phyloP scores from a whole-genome alignment of 176 grass and related monocot genomes.

The Aegilops bicornis region DNA sequence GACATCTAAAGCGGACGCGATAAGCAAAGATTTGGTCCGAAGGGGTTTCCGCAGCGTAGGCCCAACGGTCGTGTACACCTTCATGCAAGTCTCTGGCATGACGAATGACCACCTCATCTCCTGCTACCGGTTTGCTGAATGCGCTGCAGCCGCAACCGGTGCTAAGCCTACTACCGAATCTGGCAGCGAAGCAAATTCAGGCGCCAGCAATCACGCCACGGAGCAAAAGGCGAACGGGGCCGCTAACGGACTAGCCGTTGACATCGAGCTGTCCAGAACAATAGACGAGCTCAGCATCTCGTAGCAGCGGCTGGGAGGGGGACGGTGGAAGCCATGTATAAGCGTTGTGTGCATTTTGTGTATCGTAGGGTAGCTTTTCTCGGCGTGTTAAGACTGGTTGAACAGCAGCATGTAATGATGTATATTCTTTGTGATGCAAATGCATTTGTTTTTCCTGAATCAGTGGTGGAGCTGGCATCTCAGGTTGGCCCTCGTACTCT shows the following conservation, averaged over 20 bases:
- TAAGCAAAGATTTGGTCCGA: conserved; percentile 94
- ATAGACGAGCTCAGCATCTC: conserved; percentile 75
- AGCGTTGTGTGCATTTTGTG: conserved; percentile 49
- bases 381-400: conserved; percentile 20
- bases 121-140: conserved; percentile 85
- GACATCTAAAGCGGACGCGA: conserved; percentile 79
- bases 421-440: conserved; percentile 52
- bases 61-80: conserved; percentile 85
- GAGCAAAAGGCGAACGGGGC: conserved; percentile 44
- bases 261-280: conserved; percentile 37
- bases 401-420: conserved; percentile 52
- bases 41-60: conserved; percentile 87
- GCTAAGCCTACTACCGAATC: conserved; percentile 24
- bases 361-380: conserved; percentile 43
- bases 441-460: conserved; percentile 27
- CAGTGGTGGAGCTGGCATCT: background rate
- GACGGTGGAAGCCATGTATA: conserved; percentile 12
- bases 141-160: conserved; percentile 14
- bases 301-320: conserved; percentile 38
- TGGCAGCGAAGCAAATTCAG: conserved; percentile 27
- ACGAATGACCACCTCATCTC: conserved; percentile 88
- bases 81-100: conserved; percentile 92
- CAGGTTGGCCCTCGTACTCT: background rate
- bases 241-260: conserved; percentile 33
- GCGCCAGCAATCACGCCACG: background rate